These are phyloP conservation scores for Eimeria tenella DNA, from an alignment of 169 alveolate genomes.

Conservation along the genomic window DNA sequence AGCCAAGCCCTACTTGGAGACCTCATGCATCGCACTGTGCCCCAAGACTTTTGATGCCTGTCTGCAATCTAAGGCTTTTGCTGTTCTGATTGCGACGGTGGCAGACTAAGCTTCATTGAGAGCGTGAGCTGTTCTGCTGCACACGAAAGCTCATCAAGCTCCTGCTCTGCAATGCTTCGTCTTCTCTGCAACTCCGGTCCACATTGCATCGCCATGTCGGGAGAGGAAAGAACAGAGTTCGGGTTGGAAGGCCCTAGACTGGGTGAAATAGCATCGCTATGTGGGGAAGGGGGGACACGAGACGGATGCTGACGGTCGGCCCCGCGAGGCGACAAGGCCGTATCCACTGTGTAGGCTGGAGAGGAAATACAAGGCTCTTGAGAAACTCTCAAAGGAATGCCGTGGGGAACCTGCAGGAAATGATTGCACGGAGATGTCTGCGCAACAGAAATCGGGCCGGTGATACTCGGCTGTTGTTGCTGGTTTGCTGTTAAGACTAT, in stretches of 20 bases:
- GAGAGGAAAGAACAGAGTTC: conserved; percentile 4
- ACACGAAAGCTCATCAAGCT: conserved; percentile 56
- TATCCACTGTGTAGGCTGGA: background rate
- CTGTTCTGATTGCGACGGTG: conserved; percentile 48
- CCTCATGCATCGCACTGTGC: too few species aligned
- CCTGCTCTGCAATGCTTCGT: conserved; percentile 51
- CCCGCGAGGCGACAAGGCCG: background rate
- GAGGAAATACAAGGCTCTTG: conserved; percentile 18
- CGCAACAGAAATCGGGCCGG: background rate
- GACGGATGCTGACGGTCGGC: conserved; percentile 2
- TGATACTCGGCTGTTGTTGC: conserved; percentile 24
- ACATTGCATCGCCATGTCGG: conserved; percentile 20
- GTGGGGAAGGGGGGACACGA: background rate
- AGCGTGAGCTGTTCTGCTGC: conserved; percentile 62
- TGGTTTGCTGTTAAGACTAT: conserved; percentile 43
- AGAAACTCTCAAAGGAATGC: background rate
- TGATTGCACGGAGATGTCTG: conserved; percentile 18
- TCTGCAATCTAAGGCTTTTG: conserved; percentile 1
- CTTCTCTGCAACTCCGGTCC: background rate
- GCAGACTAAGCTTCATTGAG: conserved; percentile 42
- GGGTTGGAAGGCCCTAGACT: conserved; percentile 8
- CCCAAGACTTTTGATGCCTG: too few species aligned
- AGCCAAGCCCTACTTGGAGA: too few species aligned
- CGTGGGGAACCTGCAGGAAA: conserved; percentile 38
- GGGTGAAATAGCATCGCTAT: conserved; percentile 16